phyloP scores from a whole-genome alignment of 306 rosid genomes.

The Senna siamea region DNA sequence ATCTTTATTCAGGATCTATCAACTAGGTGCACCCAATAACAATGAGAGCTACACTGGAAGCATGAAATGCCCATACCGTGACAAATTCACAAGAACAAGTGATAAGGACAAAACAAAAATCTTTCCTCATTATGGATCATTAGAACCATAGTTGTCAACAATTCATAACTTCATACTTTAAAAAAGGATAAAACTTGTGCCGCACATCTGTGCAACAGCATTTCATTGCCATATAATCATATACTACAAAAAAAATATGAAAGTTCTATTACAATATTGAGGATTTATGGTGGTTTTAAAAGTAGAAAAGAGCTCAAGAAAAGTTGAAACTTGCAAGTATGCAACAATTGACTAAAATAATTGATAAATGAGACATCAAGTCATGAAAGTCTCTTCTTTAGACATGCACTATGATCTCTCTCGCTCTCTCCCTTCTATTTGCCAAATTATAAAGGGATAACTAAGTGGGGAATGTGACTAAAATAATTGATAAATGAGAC shows the following conservation, averaged over 20 bases:
- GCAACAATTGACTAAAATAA: not conserved
- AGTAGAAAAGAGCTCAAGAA: not conserved
- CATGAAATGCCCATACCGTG: not conserved
- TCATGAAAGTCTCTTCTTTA: not conserved
- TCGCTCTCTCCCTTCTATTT: not conserved
- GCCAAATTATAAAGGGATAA: too few species aligned
- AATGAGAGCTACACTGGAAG: not conserved
- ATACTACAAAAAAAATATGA: not conserved
- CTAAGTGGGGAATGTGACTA: not conserved
- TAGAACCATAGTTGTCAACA: not conserved
- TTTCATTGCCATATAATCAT: not conserved
- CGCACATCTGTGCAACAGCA: not conserved
- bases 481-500: not conserved
- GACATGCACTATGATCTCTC: not conserved
- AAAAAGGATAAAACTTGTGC: not conserved
- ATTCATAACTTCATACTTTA: not conserved
- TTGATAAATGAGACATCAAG: not conserved
- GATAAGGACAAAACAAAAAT: not conserved
- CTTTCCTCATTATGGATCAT: not conserved
- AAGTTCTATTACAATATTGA: not conserved
- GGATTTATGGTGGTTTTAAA: not conserved
- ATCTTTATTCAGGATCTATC: not conserved
- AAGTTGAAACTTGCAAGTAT: not conserved
- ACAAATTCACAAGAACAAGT: not conserved
- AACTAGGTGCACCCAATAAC: not conserved